These are phyloP conservation scores for Suillus weaverae DNA, from an alignment of 768 basidiomycete species.

Conservation along the genomic window DNA sequence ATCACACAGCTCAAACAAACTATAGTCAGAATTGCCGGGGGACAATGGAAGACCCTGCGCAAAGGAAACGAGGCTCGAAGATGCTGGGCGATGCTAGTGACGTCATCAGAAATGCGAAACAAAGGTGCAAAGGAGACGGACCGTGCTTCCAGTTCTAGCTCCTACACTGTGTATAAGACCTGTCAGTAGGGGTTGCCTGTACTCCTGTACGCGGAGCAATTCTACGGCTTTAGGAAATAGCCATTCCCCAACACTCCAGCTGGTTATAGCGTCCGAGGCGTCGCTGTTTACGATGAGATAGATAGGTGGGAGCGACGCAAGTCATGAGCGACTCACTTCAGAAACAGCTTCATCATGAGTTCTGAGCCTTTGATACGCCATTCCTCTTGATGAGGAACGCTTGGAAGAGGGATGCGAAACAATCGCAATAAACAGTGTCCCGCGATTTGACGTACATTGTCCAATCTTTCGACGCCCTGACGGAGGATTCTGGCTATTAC, in stretches of 20 bases:
- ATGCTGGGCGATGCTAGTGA: slow-evolving; percentile 66
- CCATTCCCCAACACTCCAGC: slow-evolving; percentile 75
- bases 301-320: background rate
- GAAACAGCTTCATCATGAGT: slow-evolving; percentile 54
- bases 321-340: slow-evolving; percentile 38
- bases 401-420: slow-evolving; percentile 47
- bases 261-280: slow-evolving; percentile 26
- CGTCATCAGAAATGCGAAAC: slow-evolving; percentile 17
- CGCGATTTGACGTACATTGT: slow-evolving; percentile 84
- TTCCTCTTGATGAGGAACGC: slow-evolving; percentile 34
- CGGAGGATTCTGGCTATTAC: slow-evolving; percentile 73
- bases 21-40: slow-evolving; percentile 38
- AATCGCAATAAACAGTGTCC: slow-evolving; percentile 61
- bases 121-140: slow-evolving; percentile 39
- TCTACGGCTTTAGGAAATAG: slow-evolving; percentile 73
- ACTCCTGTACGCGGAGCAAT: slow-evolving; percentile 61
- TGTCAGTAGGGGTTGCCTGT: slow-evolving; percentile 59
- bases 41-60: slow-evolving; percentile 50
- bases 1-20: slow-evolving; percentile 48
- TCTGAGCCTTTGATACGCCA: slow-evolving; percentile 55
- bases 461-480: slow-evolving; percentile 88
- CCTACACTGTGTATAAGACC: slow-evolving; percentile 81
- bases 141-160: slow-evolving; percentile 83
- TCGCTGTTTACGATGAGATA: slow-evolving; percentile 27
- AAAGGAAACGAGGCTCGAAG: slow-evolving; percentile 60